A percentile compares a stretch with the other conserved stretches of the same genome.
These are phyloP conservation scores for Ceratobasidium papillatum DNA, from an alignment of 1,284 basidiomycete species.

Conservation along the genomic window DNA sequence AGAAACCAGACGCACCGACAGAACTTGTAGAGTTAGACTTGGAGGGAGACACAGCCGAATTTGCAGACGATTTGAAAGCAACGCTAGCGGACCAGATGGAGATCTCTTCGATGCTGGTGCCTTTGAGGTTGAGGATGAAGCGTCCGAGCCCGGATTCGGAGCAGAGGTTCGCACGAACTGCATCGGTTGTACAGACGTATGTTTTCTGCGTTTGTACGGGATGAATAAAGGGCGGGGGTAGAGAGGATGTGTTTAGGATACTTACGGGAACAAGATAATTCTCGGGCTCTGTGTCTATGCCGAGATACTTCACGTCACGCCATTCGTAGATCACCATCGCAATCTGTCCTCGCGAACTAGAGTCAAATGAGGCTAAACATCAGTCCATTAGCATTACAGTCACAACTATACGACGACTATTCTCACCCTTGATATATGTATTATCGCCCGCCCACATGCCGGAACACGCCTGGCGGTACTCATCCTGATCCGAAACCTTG, in stretches of 20 bases:
- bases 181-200: slow-evolving; percentile 87
- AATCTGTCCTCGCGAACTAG: slow-evolving; percentile 84
- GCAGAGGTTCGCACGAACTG: slow-evolving; percentile 76
- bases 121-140: slow-evolving; percentile 82
- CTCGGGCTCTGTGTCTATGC: slow-evolving; percentile 68
- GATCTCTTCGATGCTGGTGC: slow-evolving; percentile 70
- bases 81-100: slow-evolving; percentile 81
- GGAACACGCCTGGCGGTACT: slow-evolving; percentile 83
- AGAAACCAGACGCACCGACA: slow-evolving; percentile 55
- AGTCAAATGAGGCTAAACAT: slow-evolving; percentile 75
- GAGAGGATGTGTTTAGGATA: slow-evolving; percentile 39
- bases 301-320: slow-evolving; percentile 84
- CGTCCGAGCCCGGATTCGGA: slow-evolving; percentile 72
- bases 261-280: slow-evolving; percentile 74
- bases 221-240: slow-evolving; percentile 38
- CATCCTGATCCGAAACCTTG: slow-evolving; percentile 61
- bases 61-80: slow-evolving; percentile 55
- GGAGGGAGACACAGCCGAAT: slow-evolving; percentile 40
- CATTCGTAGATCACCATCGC: slow-evolving; percentile 97
- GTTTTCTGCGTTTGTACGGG: slow-evolving; percentile 70
- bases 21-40: slow-evolving; percentile 39
- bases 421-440: slow-evolving; percentile 87
- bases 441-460: slow-evolving; percentile 89
- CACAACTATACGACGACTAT: slow-evolving; percentile 29
- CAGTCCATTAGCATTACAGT: slow-evolving; percentile 42